Conservation (phyloP, 2,329 filamentous ascomycete species). For the Grosmannia serpens region DNA sequence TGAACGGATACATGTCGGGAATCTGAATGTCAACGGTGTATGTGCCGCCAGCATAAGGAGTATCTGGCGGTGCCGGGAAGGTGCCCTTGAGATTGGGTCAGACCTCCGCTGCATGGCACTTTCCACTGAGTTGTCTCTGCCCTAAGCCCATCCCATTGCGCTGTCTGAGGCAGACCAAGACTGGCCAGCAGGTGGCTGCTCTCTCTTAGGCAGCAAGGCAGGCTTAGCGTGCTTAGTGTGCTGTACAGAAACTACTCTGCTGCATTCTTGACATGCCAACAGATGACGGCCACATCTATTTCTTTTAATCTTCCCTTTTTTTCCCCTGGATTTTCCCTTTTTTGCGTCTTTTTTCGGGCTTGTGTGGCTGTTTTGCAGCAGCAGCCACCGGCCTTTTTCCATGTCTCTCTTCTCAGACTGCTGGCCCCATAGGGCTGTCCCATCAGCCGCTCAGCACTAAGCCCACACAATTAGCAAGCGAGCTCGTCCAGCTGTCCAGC, state of each 20-base stretch:
- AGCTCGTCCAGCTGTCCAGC: too few species aligned
- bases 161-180: background rate
- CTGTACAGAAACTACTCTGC: too few species aligned
- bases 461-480: too few species aligned
- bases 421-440: background rate
- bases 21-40: conserved; percentile 80
- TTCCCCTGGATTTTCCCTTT: background rate
- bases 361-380: too few species aligned
- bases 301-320: too few species aligned
- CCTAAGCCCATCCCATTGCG: background rate
- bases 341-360: background rate
- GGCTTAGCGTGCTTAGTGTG: too few species aligned
- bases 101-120: background rate
- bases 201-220: too few species aligned
- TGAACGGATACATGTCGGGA: conserved; percentile 83
- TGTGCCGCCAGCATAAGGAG: conserved; percentile 79
- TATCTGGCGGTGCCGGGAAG: conserved; percentile 81
- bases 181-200: too few species aligned
- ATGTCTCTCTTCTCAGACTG: background rate
- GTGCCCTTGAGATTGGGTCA: conserved; percentile 42
- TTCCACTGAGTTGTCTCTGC: background rate
- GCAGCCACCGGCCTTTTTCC: background rate
- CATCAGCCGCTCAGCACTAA: background rate
- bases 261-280: too few species aligned
- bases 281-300: too few species aligned